Percentiles rank a stretch among this genome's conserved stretches.
Evolutionary conservation across 1,284 basidiomycete genomes (phyloP).

Genomic region (Cryptococcus maquisensis): DNA sequence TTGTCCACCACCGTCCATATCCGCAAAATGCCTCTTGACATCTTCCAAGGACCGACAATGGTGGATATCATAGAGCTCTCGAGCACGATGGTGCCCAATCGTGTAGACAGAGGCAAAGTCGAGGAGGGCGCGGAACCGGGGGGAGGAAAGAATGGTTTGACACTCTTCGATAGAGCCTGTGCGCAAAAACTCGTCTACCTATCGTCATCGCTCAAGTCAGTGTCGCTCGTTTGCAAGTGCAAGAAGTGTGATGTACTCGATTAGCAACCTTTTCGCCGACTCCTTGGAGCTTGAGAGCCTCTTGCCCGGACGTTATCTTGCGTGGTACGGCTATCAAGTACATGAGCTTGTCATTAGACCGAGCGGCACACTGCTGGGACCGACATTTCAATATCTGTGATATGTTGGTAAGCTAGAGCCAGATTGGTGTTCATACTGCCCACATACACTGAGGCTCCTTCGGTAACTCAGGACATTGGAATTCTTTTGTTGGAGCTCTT

Average conservation of each 20-base stretch:
- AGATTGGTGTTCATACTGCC: background rate
- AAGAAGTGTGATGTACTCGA: conserved; percentile 23
- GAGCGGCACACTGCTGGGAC: background rate
- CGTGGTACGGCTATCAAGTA: conserved; percentile 37
- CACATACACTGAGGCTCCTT: conserved; percentile 44
- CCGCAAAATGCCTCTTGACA: conserved; percentile 33
- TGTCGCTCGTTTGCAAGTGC: background rate
- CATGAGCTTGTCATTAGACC: background rate
- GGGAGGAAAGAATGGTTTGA: conserved; percentile 29
- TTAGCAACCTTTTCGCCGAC: conserved; percentile 45
- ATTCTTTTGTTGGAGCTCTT: conserved; percentile 44
- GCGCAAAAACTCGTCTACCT: conserved; percentile 47
- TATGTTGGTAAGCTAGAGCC: background rate
- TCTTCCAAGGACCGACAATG: conserved; percentile 43
- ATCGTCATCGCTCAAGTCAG: background rate
- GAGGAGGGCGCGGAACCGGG: conserved; percentile 32
- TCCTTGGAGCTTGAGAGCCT: conserved; percentile 40
- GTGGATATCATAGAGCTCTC: conserved; percentile 37
- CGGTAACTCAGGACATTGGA: conserved; percentile 46
- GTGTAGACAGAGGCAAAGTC: conserved; percentile 44
- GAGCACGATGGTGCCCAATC: conserved; percentile 39
- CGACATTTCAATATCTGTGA: conserved; percentile 39
- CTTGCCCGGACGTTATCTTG: conserved; percentile 38
- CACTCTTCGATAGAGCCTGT: conserved; percentile 40
- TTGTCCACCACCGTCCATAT: conserved; percentile 22